These are phyloP conservation scores for Apodospora peruviana DNA, from an alignment of 495 filamentous ascomycete species.

Conservation along the genomic window DNA sequence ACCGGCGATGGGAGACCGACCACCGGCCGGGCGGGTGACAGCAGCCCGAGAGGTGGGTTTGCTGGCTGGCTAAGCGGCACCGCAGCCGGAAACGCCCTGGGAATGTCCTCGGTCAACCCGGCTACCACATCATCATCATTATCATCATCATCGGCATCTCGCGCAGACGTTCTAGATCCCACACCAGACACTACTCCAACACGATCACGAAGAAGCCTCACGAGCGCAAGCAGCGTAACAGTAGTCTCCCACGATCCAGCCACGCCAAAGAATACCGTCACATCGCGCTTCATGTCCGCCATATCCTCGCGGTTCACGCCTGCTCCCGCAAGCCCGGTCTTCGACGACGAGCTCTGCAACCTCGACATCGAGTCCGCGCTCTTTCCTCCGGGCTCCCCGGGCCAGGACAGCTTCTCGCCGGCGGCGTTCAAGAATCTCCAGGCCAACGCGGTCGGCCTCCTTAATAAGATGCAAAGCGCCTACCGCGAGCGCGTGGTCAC, in stretches of 20 bases:
- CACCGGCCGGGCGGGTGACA: slow-evolving; percentile 19
- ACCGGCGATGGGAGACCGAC: slow-evolving; percentile 32
- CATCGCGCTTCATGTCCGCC: slow-evolving; percentile 39
- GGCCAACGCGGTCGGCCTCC: slow-evolving; percentile 58
- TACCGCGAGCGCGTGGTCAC: slow-evolving; percentile 59
- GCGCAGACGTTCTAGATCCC: not conserved
- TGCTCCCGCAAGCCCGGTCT: slow-evolving; percentile 17
- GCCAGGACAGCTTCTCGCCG: slow-evolving; percentile 46
- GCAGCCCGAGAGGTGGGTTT: slow-evolving; percentile 24
- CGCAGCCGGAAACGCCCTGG: slow-evolving; percentile 12
- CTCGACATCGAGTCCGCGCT: slow-evolving; percentile 60
- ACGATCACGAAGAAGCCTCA: slow-evolving; percentile 13
- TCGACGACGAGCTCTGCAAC: slow-evolving; percentile 57
- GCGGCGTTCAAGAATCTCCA: slow-evolving; percentile 67
- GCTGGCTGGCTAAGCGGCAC: slow-evolving; percentile 30
- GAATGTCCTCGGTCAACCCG: slow-evolving; percentile 7
- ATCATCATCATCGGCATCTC: slow-evolving; percentile 2
- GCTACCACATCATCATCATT: not conserved
- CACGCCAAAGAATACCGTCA: slow-evolving; percentile 30
- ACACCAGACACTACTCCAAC: slow-evolving; percentile 29
- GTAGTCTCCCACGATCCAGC: slow-evolving; percentile 7
- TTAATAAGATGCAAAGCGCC: slow-evolving; percentile 61
- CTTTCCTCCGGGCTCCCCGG: slow-evolving; percentile 42
- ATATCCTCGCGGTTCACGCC: slow-evolving; percentile 35
- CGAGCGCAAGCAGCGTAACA: slow-evolving; percentile 1